Base-by-base conservation (phyloP, 23 red algal species). In the Agarophyton chilense region DNA sequence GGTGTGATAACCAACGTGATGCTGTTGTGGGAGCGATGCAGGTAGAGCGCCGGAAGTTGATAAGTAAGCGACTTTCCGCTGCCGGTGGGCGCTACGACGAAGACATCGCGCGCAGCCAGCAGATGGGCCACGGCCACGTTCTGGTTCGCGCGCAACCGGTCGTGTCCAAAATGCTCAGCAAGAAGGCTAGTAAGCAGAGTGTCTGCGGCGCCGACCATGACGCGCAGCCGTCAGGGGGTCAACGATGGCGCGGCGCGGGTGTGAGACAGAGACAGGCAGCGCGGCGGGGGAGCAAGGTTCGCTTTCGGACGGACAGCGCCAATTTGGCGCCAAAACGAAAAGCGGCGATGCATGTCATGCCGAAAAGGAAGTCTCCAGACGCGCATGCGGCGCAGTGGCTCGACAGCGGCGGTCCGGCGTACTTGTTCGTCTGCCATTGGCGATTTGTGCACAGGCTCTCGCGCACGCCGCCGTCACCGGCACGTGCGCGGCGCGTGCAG, bases 1-100 rank as follows among this genome's bases (percentile, higher is more conserved):
- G 95, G 95, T 35, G 95, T 92, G 16, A 98, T 66, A 63, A 94
- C 90, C 7, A 98, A 28, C 39, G 90, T 78, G 52, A 97, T 62
- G 22, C 55, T 56, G 11, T 89, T 66, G 52, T 38, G 19, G 25
- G 36, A 31, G 18, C 61, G 44, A 26, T 83, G 89, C 46, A 90
- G 75, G 35, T 72, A 38, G 49, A 95, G 83, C 21, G 92, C 92
- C 1, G 92, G 92, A 11, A 95, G 49, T 52, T 81, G 82, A 55
- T 64, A 95, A 50, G 83, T 89, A 29, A 95, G 92, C 36, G 92
- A 95, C 75, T 89, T 95, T 18, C 92, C 92, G 25, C 50, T 58
- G 50, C 82, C 73, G 18, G 92, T 95, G 22, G 92, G 92, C 18
- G 82, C 80, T 16, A 79, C 79, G 78, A 87, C 64, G 34, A 87